Evolutionary conservation across 2,329 filamentous ascomycete species (phyloP), one percentile per base, ranked within the genome.

Genomic region (Dactylellina haptotyla): DNA sequence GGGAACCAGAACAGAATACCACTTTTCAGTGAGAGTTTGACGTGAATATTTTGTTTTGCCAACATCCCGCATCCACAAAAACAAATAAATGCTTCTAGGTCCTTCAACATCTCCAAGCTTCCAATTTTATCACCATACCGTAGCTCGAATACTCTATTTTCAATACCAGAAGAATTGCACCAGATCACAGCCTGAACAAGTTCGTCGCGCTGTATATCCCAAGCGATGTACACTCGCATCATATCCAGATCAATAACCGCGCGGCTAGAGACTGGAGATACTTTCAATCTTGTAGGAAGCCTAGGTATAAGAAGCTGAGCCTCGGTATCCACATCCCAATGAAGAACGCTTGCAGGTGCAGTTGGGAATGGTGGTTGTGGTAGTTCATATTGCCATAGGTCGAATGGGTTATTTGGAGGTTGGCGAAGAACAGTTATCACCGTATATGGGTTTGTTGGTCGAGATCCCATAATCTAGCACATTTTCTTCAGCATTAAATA

Each of bases 1-100:
- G 69, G 69, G 18, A 73, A 73, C 69, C 69, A 73, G 23, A 73
- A 66, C 26, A 66, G 9, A 34, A 73, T 39, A 16, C 53, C 69
- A 16, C 69, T 66, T 34, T 51, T 66, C 12, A 73, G 14, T n/a
- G 58, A 54, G 3, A 73, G 28, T 30, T 66, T 73, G 12, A 73
- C 30, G 28, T 73, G 69, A 6, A 41, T 25, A 43, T 73, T 56
- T 45, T 62, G 16, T 25, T 61, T 45, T 10, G n/a, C 25, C 14
- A 26, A 2, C 26, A 73, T 54, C 4, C 69, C 69, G 30, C 61
- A 66, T 9, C 69, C 56, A 8, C 69, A 73, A 41, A 73, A 54
- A 39, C 69, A 73, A 2, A 62, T 28, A 56, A 50, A 61, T 10
- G 69, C 54, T 14, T 62, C 61, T 12, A 61, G 10, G 1, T 50